A percentile compares a stretch with the other conserved stretches of the same genome.
Conservation (phyloP, 495 filamentous ascomycete species). For the Neurospora discreta region DNA sequence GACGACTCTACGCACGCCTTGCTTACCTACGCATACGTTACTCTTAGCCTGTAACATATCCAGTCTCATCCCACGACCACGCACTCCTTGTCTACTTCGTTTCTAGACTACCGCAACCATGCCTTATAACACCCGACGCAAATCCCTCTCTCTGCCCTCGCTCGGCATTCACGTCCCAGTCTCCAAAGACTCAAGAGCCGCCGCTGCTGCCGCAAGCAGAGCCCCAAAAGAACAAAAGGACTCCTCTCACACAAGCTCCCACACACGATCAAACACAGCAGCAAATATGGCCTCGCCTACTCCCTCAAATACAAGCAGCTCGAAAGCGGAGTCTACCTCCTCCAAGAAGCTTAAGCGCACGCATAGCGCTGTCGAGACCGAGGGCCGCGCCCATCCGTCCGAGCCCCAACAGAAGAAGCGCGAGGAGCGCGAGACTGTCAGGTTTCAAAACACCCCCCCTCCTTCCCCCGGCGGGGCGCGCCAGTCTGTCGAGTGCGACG, state of each 20-base stretch:
- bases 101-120: constrained; percentile 36
- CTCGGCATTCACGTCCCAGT: constrained; percentile 83
- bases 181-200: constrained; percentile 52
- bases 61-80: background rate
- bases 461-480: constrained; percentile 51
- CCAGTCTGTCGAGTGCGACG: constrained; percentile 32
- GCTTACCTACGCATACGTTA: background rate
- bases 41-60: background rate
- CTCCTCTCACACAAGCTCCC: constrained; percentile 16
- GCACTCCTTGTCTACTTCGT: background rate
- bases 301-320: background rate
- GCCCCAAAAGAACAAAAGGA: constrained; percentile 10
- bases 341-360: constrained; percentile 82
- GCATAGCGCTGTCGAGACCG: constrained; percentile 45
- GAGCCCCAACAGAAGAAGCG: constrained; percentile 34
- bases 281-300: constrained; percentile 38
- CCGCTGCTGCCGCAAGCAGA: constrained; percentile 21
- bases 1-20: background rate
- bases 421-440: constrained; percentile 41
- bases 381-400: constrained; percentile 33
- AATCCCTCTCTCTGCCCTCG: constrained; percentile 86
- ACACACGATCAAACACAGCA: constrained; percentile 6
- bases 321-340: constrained; percentile 24
- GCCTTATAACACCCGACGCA: constrained; percentile 97
- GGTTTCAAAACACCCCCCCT: constrained; percentile 62